phyloP scores from a whole-genome alignment of 106 monocot genomes.

The Dioscorea alata region DNA sequence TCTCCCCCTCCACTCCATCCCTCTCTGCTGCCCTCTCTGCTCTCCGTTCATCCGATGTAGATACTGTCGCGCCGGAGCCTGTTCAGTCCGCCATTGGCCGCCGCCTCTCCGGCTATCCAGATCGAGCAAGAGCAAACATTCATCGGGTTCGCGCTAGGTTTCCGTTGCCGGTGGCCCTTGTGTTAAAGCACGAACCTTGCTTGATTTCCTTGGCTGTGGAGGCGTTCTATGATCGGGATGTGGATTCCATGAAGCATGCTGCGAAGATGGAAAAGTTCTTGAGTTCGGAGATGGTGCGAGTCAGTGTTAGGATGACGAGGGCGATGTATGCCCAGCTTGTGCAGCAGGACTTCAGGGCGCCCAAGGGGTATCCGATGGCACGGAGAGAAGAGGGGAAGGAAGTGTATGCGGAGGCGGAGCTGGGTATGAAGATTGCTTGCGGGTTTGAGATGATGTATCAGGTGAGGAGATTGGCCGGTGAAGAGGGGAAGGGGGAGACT shows the following conservation, averaged over 20 bases:
- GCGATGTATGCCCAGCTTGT: conserved; percentile 91
- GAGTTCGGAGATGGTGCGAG: conserved; percentile 48
- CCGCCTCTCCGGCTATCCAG: conserved; percentile 46
- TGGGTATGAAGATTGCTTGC: conserved; percentile 94
- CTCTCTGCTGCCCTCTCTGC: conserved; percentile 40
- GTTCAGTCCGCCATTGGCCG: conserved; percentile 40
- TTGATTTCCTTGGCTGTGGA: conserved; percentile 81
- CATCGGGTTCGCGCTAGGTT: conserved; percentile 60
- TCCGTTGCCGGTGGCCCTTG: conserved; percentile 73
- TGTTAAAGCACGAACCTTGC: conserved; percentile 75
- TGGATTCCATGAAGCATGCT: conserved; percentile 90
- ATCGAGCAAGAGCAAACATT: conserved; percentile 52
- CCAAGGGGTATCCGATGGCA: conserved; percentile 75
- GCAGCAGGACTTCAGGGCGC: conserved; percentile 84
- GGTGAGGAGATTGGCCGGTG: conserved; percentile 51
- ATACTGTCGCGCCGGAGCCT: conserved; percentile 46
- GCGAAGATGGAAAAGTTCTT: conserved; percentile 73
- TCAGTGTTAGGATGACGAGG: conserved; percentile 69
- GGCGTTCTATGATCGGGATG: conserved; percentile 83
- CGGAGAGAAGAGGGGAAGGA: conserved; percentile 42
- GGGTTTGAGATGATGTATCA: conserved; percentile 99
- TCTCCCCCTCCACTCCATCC: conserved; percentile 21
- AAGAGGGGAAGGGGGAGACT: conserved; percentile 54
- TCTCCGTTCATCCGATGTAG: conserved; percentile 15
- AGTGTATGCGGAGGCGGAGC: conserved; percentile 63